A percentile compares a stretch with the other conserved stretches of the same genome.
These are phyloP conservation scores for Cardamine chenopodiifolia DNA, from an alignment of 345 rosid species.

Conservation along the genomic window DNA sequence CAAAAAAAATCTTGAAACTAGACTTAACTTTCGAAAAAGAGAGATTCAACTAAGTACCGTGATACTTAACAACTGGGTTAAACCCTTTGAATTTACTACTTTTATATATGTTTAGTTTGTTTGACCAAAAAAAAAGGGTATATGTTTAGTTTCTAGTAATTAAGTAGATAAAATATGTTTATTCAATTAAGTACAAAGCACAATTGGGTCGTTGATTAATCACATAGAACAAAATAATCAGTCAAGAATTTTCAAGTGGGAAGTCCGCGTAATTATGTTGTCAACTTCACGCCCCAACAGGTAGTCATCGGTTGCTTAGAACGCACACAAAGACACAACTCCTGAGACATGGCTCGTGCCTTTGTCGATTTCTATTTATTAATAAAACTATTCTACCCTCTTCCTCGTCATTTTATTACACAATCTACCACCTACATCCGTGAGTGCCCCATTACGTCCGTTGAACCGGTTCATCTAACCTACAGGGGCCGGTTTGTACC, in stretches of 20 bases:
- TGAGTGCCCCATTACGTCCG: neutral
- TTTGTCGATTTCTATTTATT: conserved; percentile 36
- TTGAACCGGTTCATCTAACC: conserved; percentile 9
- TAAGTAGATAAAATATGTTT: neutral
- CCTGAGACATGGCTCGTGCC: conserved; percentile 44
- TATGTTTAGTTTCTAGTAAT: neutral
- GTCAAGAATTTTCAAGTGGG: neutral
- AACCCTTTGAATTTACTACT: too few relatives aligned
- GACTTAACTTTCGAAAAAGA: neutral
- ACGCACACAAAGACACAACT: conserved; percentile 41
- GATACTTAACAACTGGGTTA: too few relatives aligned
- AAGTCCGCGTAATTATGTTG: conserved; percentile 33
- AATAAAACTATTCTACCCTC: neutral
- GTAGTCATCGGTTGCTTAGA: conserved; percentile 37
- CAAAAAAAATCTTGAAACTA: too few relatives aligned
- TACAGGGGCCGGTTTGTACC: neutral
- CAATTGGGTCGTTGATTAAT: neutral
- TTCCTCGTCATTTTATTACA: neutral
- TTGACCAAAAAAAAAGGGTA: too few relatives aligned
- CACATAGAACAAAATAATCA: neutral
- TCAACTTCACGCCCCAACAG: conserved; percentile 42
- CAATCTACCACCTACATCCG: conserved; percentile 1
- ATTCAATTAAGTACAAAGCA: neutral
- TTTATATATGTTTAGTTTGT: neutral
- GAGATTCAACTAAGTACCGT: neutral